Conservation (phyloP, 1,284 basidiomycete genomes). For the Tylopilus sp. region DNA sequence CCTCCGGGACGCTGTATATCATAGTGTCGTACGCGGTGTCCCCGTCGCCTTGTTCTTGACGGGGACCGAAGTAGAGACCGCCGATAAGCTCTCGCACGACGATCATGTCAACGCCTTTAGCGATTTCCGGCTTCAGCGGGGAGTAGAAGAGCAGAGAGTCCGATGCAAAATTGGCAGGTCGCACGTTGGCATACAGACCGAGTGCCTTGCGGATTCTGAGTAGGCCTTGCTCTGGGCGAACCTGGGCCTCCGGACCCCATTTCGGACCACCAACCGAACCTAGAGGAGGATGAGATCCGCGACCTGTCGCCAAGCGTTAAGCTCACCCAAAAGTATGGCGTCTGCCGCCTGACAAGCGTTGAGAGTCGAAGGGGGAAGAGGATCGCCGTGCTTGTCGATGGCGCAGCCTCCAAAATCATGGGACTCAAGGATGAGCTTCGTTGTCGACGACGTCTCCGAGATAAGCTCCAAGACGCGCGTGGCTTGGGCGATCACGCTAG, state of each 20-base stretch:
- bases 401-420: slow-evolving; percentile 92
- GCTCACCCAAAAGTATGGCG: slow-evolving; percentile 85
- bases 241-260: slow-evolving; percentile 89
- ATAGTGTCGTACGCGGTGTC: slow-evolving; percentile 86
- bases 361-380: slow-evolving; percentile 84
- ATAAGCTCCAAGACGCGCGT: slow-evolving; percentile 80
- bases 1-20: slow-evolving; percentile 89
- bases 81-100: slow-evolving; percentile 95
- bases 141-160: slow-evolving; percentile 86
- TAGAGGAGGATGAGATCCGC: slow-evolving; percentile 30
- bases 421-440: slow-evolving; percentile 72
- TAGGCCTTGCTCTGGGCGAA: slow-evolving; percentile 95
- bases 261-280: slow-evolving; percentile 97
- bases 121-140: slow-evolving; percentile 89
- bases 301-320: background rate
- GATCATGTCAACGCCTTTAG: slow-evolving; percentile 87
- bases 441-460: slow-evolving; percentile 55
- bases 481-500: slow-evolving; percentile 91
- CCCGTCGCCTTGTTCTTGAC: slow-evolving; percentile 79
- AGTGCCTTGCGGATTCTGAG: slow-evolving; percentile 90
- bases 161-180: slow-evolving; percentile 93
- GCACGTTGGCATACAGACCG: slow-evolving; percentile 97
- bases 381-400: slow-evolving; percentile 83
- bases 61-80: slow-evolving; percentile 90
- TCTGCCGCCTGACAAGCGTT: slow-evolving; percentile 86